Evolutionary conservation across 208 protist species (phyloP), one percentile per base, ranked within the genome.

Genomic region (Trypanosoma lewisi): DNA sequence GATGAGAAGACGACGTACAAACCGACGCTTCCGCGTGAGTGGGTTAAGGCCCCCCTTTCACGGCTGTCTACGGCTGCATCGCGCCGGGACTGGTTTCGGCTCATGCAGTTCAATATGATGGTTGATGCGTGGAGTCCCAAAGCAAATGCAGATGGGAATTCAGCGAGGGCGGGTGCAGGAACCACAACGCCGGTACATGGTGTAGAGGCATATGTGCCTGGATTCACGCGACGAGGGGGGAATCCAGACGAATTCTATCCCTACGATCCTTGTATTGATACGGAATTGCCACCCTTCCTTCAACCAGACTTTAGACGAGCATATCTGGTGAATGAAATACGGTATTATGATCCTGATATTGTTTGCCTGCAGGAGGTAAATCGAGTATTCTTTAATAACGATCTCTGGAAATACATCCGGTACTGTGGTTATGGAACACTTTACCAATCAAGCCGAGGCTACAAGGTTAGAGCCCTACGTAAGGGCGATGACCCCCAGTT

Each of bases 91-190:
- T 94, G 88, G 85, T 94, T 94, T 61, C 84, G 88, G 7, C n/a
- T 94, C 19, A 88, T 94, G 88, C 77, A 76, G 49, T 94, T 91
- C 47, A 94, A 94, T 70, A 76, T 83, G 41, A 91, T 91, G 84
- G 70, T 72, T 5, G 85, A 92, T 60, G 63, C 64, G 6, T 94
- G 80, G 78, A 79, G 60, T 58, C 4, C 88, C 78, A 75, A 78
- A 48, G 19, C 1, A 48, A 45, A 30, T 23, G 27, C 28, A 41
- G 16, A 59, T 1, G 25, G 49, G 49, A 37, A 17, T 25, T 7
- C 27, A 23, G 21, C 2, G 25, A 39, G 47, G 7, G 42, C 31
- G 8, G 45, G 37, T 21, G 34, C 34, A 30, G 31, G 17, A 2
- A 34, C 48, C 7, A 80, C 77, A 17, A 91, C 77, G 2, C 83